phyloP scores from a whole-genome alignment of 2,329 filamentous ascomycete genomes.

The Erysiphe neolycopersici region DNA sequence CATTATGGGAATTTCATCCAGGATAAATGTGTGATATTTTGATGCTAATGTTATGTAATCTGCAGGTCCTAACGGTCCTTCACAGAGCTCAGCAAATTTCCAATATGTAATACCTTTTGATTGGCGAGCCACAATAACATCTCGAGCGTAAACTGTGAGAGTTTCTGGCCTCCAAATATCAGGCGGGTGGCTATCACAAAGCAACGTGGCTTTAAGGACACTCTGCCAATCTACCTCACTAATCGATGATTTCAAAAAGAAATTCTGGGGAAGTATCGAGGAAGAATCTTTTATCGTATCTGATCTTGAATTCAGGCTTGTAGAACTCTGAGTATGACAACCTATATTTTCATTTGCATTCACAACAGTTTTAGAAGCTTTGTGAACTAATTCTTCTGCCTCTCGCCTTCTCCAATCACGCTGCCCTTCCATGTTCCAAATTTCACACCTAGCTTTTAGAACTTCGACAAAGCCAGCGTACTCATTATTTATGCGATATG shows the following conservation, averaged over 20 bases:
- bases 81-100: conserved; percentile 42
- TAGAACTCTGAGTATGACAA: background rate
- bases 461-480: conserved; percentile 55
- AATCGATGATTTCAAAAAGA: conserved; percentile 6
- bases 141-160: conserved; percentile 34
- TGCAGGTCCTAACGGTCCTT: conserved; percentile 40
- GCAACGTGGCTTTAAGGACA: conserved; percentile 6
- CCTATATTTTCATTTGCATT: background rate
- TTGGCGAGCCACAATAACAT: conserved; percentile 29
- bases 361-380: conserved; percentile 9
- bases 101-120: conserved; percentile 31
- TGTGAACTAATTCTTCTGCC: conserved; percentile 13
- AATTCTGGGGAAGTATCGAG: conserved; percentile 8
- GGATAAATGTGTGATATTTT: conserved; percentile 50
- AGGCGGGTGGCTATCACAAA: conserved; percentile 3
- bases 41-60: conserved; percentile 66
- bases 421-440: conserved; percentile 59
- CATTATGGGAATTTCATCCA: conserved; percentile 42
- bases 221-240: conserved; percentile 8
- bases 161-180: conserved; percentile 19
- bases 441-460: conserved; percentile 49
- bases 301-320: conserved; percentile 1
- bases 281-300: background rate
- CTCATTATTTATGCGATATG: conserved; percentile 35
- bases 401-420: conserved; percentile 43